Conservation (phyloP, 2,329 filamentous ascomycete genomes). For the Chlorencoelia australis region DNA sequence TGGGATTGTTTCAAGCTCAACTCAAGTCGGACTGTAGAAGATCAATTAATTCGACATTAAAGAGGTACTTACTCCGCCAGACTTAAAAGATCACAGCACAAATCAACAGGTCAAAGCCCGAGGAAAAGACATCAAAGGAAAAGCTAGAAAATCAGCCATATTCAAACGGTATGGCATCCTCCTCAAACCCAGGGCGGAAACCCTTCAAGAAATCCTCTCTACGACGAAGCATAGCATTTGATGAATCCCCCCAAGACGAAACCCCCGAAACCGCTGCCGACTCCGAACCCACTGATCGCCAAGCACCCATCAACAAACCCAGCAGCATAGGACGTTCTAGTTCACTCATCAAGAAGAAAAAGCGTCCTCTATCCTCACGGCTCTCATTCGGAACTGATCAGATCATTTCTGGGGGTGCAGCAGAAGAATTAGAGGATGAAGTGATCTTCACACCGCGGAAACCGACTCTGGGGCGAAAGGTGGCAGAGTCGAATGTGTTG, state of each 20-base stretch:
- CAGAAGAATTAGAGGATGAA: conserved; percentile 39
- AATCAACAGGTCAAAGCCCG: too few species aligned
- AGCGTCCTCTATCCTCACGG: conserved; percentile 46
- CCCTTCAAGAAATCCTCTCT: conserved; percentile 48
- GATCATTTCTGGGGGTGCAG: conserved; percentile 43
- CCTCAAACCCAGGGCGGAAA: conserved; percentile 37
- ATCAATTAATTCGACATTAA: too few species aligned
- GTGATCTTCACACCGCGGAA: conserved; percentile 53
- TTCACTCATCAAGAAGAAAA: conserved; percentile 61
- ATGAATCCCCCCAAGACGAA: conserved; percentile 24
- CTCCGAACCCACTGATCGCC: conserved; percentile 5
- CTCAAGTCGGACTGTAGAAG: too few species aligned
- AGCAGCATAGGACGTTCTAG: conserved; percentile 34
- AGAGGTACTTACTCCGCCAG: too few species aligned
- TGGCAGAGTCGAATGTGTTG: conserved; percentile 56
- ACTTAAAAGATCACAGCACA: too few species aligned
- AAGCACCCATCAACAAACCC: conserved; percentile 29
- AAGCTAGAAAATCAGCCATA: too few species aligned
- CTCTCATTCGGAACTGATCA: conserved; percentile 65
- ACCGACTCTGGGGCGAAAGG: conserved; percentile 50
- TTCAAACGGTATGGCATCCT: too few species aligned
- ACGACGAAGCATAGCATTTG: conserved; percentile 43
- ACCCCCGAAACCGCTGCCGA: conserved; percentile 18
- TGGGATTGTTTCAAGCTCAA: too few species aligned
- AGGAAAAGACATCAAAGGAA: too few species aligned